Conservation (phyloP, 2,329 filamentous ascomycete species). For the Trichoderma guizhouense region DNA sequence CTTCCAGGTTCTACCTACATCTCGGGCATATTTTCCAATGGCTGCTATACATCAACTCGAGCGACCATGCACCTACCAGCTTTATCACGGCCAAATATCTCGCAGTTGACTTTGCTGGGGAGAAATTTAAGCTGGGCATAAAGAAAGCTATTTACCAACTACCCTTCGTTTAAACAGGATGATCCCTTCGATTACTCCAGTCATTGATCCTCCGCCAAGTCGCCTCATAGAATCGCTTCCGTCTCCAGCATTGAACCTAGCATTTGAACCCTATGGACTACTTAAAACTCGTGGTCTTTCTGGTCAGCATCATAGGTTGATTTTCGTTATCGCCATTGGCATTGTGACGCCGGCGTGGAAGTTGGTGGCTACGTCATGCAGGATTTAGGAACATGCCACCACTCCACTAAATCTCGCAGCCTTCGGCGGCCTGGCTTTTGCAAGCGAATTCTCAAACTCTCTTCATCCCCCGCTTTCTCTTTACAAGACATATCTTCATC, state of each 20-base stretch:
- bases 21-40: not conserved
- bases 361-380: not conserved
- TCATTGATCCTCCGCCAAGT: not conserved
- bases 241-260: not conserved
- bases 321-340: not conserved
- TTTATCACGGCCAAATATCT: not conserved
- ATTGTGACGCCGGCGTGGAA: not conserved
- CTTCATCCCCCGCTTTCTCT: too few species aligned
- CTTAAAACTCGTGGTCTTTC: not conserved
- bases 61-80: not conserved
- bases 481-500: too few species aligned
- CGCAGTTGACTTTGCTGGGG: not conserved
- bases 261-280: not conserved
- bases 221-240: not conserved
- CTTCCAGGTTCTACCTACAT: not conserved
- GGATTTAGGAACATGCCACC: not conserved
- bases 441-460: not conserved
- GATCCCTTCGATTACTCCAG: not conserved
- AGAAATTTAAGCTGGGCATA: rapidly evolving
- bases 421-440: not conserved
- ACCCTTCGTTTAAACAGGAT: not conserved
- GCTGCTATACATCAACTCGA: not conserved
- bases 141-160: not conserved
- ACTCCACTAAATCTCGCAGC: not conserved
- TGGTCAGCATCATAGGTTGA: not conserved